A percentile compares a stretch with the other conserved stretches of the same genome.
Conservation (phyloP, 768 basidiomycete species). For the Tylopilus balloui region DNA sequence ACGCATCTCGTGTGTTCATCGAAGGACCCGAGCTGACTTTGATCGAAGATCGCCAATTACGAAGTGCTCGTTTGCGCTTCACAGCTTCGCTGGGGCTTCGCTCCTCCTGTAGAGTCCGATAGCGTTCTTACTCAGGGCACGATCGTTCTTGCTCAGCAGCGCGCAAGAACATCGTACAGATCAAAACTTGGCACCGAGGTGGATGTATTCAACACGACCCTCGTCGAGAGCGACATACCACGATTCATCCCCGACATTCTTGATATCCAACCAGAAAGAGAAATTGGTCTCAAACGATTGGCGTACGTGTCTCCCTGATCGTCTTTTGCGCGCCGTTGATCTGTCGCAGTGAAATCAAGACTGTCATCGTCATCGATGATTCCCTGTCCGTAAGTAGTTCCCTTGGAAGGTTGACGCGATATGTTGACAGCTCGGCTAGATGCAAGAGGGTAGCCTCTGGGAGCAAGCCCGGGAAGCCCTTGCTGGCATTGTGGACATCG, state of each 20-base stretch:
- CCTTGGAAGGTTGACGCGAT: background rate
- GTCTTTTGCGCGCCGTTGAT: constrained; percentile 1
- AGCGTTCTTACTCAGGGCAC: constrained; percentile 24
- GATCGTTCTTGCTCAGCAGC: constrained; percentile 29
- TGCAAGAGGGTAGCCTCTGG: constrained; percentile 41
- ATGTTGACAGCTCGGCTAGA: constrained; percentile 22
- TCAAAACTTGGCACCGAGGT: constrained; percentile 5
- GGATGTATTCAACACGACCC: constrained; percentile 25
- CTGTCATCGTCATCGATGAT: constrained; percentile 40
- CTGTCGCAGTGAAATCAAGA: constrained; percentile 34
- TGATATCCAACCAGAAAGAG: constrained; percentile 16
- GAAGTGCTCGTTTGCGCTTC: constrained; percentile 36
- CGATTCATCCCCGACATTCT: constrained; percentile 20
- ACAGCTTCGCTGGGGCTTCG: constrained; percentile 32
- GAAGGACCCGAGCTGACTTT: background rate
- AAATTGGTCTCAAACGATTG: constrained; percentile 19
- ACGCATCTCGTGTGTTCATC: background rate
- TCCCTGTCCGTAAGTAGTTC: constrained; percentile 33
- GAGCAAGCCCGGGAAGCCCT: constrained; percentile 38
- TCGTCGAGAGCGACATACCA: constrained; percentile 27
- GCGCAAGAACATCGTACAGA: background rate
- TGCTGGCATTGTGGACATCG: constrained; percentile 37
- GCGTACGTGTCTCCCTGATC: constrained; percentile 21
- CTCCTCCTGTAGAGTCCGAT: constrained; percentile 11
- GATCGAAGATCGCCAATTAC: constrained; percentile 26